Evolutionary conservation across 257 asterid species (phyloP).

Genomic region (Scutellaria barbata): DNA sequence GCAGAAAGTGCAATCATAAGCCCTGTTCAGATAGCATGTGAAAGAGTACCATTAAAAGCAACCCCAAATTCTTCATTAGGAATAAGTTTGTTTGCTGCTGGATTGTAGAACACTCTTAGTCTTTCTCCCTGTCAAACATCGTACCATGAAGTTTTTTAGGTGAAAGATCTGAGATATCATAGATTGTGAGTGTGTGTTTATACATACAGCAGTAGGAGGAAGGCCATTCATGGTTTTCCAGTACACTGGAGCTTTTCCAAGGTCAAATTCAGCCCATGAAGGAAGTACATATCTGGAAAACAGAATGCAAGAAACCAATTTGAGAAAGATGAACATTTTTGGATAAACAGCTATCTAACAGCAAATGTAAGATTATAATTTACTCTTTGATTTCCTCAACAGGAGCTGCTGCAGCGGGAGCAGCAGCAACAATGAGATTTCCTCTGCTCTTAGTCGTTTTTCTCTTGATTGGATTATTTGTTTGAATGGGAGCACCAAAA

Average conservation of each 20-base stretch:
- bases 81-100: constrained; percentile 58
- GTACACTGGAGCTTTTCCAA: constrained; percentile 81
- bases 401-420: constrained; percentile 54
- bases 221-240: constrained; percentile 95
- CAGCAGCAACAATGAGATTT: constrained; percentile 50
- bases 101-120: constrained; percentile 80
- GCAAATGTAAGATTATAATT: constrained; percentile 34
- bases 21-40: not conserved
- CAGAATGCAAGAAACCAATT: not conserved
- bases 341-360: not conserved
- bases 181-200: not conserved
- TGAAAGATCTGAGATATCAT: not conserved
- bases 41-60: constrained; percentile 70
- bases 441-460: constrained; percentile 39
- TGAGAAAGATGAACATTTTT: not conserved
- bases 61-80: constrained; percentile 75
- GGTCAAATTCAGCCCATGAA: constrained; percentile 86
- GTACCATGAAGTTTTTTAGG: constrained; percentile 5
- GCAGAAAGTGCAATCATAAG: not conserved
- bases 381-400: constrained; percentile 66
- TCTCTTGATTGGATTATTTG: constrained; percentile 38
- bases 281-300: constrained; percentile 64
- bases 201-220: constrained; percentile 80
- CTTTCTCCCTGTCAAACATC: constrained; percentile 63
- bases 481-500: constrained; percentile 46